Base-by-base conservation (phyloP, 106 monocot genomes). In the Acorus gramineus region DNA sequence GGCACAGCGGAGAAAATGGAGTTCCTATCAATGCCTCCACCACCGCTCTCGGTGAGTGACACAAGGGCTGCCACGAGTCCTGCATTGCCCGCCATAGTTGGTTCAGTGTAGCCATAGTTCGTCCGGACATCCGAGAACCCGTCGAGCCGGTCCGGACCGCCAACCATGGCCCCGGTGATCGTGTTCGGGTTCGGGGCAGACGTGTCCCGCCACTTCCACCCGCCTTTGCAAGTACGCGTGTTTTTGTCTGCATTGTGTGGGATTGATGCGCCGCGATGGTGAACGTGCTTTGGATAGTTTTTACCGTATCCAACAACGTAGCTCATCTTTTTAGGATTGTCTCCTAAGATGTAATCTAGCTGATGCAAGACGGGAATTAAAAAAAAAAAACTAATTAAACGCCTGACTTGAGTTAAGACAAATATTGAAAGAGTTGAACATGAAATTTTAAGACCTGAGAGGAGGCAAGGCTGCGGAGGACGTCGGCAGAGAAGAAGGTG, bases 321-420 rank as follows among this genome's bases (percentile, higher is more conserved):
- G 73, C 87, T 92, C 92, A 92, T 87, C 14, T 88, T 85, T 59
- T 11, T 50, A 2, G 92, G 92, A 54, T 92, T 92, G 11, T 85
- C 62, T 13, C 92, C 92, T 3, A 92, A 44, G 3, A 92, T 66
- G 65, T 92, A 88, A 59, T 87, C 56, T 4, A 92, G 63, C 92
- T 87, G 68, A 11, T 53, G 4, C 5, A 4, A 42, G 42, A 57
- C 49, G 7, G 2, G 50, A 4, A 56, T 47, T 46, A 4, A 13
- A n/a, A 71, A 14, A 42, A 12, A 11, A 44, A 8, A 44, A 5
- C 8, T 44, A 6, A 4, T 6, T 28, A 28, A 28, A 28, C 28
- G 28, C 28, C 1, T 28, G 28, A 28, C 28, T 1, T 28, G 28
- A 28, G 28, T 28, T 28, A 28, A 28, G 28, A 28, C 28, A 28